phyloP scores from a whole-genome alignment of 2,329 filamentous ascomycete genomes.

The Alternaria sp. region DNA sequence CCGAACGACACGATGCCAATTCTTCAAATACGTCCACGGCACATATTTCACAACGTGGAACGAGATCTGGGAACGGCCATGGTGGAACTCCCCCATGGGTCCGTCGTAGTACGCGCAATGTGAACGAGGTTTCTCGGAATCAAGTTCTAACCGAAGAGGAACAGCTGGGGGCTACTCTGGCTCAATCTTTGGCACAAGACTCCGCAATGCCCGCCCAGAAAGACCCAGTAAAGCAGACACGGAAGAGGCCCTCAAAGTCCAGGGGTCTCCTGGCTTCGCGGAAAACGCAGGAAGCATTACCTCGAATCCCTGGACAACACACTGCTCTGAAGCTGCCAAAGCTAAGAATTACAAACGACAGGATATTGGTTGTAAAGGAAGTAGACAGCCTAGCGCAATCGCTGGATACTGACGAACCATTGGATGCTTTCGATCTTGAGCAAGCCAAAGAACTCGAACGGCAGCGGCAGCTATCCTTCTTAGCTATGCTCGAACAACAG shows the following conservation, averaged over 20 bases:
- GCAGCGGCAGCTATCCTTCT: not conserved
- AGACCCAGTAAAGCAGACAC: not conserved
- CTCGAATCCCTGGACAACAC: not conserved
- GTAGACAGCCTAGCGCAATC: not conserved
- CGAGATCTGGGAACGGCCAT: not conserved
- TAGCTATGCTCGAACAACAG: not conserved
- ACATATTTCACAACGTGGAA: not conserved
- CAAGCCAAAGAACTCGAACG: not conserved
- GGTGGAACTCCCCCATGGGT: not conserved
- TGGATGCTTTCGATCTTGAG: not conserved
- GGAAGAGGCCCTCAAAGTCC: not conserved
- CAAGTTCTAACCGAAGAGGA: not conserved
- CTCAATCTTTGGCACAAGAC: not conserved
- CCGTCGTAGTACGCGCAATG: not conserved
- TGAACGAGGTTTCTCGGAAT: not conserved
- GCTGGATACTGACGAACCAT: not conserved
- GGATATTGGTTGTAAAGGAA: not conserved
- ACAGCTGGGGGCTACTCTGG: not conserved
- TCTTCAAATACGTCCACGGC: not conserved
- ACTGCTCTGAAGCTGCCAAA: not conserved
- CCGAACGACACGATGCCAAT: not conserved
- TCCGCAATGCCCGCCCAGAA: not conserved
- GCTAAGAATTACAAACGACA: not conserved
- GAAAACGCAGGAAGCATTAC: not conserved
- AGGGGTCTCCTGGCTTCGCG: not conserved